phyloP scores from a whole-genome alignment of 106 monocot species.

The Allium cepa region DNA sequence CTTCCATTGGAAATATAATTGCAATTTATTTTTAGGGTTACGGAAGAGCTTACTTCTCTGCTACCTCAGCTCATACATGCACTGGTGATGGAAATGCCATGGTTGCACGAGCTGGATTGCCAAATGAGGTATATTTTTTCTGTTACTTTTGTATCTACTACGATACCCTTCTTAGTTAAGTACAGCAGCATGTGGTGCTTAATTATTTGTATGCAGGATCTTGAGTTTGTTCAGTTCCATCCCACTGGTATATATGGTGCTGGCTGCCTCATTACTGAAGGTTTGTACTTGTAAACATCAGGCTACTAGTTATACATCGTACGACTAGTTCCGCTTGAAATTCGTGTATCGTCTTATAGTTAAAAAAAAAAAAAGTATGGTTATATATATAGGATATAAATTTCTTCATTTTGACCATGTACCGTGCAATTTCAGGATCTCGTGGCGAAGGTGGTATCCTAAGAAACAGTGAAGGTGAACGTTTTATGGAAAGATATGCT shows the following conservation, averaged over 20 bases:
- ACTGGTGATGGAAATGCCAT: slow-evolving; percentile 98
- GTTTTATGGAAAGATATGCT: slow-evolving; percentile 99
- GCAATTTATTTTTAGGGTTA: slow-evolving; percentile 54
- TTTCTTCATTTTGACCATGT: background rate
- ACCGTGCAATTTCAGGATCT: slow-evolving; percentile 43
- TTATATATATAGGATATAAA: too few species aligned
- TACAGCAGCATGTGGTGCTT: too few species aligned
- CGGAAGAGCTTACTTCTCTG: slow-evolving; percentile 94
- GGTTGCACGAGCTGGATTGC: slow-evolving; percentile 96
- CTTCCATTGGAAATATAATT: background rate
- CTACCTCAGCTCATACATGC: slow-evolving; percentile 99
- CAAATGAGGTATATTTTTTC: slow-evolving; percentile 53
- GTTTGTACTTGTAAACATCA: slow-evolving; percentile 23
- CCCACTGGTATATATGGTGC: slow-evolving; percentile 99
- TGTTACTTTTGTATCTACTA: too few species aligned
- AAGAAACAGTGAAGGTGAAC: slow-evolving; percentile 97
- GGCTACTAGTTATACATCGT: too few species aligned
- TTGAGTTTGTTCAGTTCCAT: slow-evolving; percentile 99
- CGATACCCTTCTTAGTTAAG: too few species aligned
- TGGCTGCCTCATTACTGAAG: slow-evolving; percentile 98
- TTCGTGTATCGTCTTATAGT: too few species aligned
- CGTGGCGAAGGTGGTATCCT: slow-evolving; percentile 98
- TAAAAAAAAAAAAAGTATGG: too few species aligned
- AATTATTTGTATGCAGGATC: slow-evolving; percentile 48
- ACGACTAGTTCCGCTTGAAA: too few species aligned